Conservation (phyloP, 164 flowering plant genomes). For the Akebia trifoliata region DNA sequence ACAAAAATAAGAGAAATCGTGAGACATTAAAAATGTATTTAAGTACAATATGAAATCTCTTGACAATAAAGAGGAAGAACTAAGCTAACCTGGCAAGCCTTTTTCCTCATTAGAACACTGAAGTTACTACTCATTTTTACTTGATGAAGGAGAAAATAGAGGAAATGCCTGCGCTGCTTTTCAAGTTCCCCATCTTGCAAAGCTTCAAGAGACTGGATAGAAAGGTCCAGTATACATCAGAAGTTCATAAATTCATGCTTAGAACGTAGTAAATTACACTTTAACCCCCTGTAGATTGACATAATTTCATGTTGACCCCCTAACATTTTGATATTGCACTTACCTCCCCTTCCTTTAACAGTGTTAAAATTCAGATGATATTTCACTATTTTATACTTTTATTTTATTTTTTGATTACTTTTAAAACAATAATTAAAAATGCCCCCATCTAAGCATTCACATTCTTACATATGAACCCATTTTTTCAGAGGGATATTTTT, state of each 20-base stretch:
- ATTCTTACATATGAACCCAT: too few species aligned
- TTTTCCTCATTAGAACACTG: conserved; percentile 69
- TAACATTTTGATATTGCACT: too few species aligned
- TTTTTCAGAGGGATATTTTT: too few species aligned
- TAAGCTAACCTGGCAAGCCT: conserved; percentile 75
- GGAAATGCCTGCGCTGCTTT: conserved; percentile 78
- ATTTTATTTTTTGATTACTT: too few species aligned
- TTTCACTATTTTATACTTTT: too few species aligned
- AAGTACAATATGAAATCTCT: background rate
- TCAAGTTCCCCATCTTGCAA: conserved; percentile 96
- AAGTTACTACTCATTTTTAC: conserved; percentile 89
- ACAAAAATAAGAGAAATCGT: background rate
- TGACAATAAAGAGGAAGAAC: conserved; percentile 11
- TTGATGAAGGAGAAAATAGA: conserved; percentile 93
- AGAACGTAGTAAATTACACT: conserved; percentile 11
- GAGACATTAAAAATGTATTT: too few species aligned
- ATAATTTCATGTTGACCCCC: too few species aligned
- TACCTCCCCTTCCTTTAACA: too few species aligned
- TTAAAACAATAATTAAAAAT: too few species aligned
- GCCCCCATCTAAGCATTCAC: too few species aligned
- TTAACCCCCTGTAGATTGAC: too few species aligned
- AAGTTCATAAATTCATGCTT: background rate
- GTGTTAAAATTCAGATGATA: too few species aligned
- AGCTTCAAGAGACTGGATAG: conserved; percentile 84
- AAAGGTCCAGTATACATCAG: conserved; percentile 6